Percentiles rank a stretch among this genome's conserved stretches.
These are phyloP conservation scores for Penicillium brasilianum DNA, from an alignment of 2,329 filamentous ascomycete species.

Conservation along the genomic window DNA sequence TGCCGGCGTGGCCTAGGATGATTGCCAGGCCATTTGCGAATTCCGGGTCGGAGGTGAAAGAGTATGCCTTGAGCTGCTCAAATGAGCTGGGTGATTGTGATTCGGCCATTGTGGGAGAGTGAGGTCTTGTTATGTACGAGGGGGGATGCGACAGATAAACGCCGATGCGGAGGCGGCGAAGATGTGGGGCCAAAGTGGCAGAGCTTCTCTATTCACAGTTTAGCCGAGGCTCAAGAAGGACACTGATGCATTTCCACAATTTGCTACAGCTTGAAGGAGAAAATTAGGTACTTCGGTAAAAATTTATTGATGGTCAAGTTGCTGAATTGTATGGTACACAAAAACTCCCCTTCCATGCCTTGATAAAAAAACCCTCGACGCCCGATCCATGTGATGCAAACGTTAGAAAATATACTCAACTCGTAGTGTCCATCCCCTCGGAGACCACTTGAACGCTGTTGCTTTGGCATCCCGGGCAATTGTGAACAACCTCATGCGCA, in stretches of 20 bases:
- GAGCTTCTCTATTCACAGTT: neutral
- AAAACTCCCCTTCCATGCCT: conserved; percentile 5
- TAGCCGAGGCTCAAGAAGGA: conserved; percentile 17
- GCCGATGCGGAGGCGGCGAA: conserved; percentile 8
- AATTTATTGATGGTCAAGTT: neutral
- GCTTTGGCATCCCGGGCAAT: conserved; percentile 86
- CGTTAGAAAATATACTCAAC: conserved; percentile 16
- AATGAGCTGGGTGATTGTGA: conserved; percentile 32
- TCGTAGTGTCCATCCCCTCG: conserved; percentile 44
- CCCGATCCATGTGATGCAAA: conserved; percentile 18
- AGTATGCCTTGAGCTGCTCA: conserved; percentile 44
- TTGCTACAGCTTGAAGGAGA: too few species aligned
- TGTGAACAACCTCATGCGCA: conserved; percentile 91
- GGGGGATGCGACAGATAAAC: neutral
- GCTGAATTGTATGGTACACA: neutral
- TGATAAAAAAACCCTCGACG: neutral
- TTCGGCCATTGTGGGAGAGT: conserved; percentile 10
- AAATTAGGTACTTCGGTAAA: too few species aligned
- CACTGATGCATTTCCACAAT: neutral
- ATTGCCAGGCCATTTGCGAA: conserved; percentile 55
- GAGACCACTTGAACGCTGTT: conserved; percentile 28
- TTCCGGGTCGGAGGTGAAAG: conserved; percentile 49
- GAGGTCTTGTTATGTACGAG: neutral
- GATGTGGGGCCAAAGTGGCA: conserved; percentile 18
- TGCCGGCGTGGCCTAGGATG: conserved; percentile 51